Conservation (phyloP, 208 protist species). For the Trypanosoma brucei region DNA sequence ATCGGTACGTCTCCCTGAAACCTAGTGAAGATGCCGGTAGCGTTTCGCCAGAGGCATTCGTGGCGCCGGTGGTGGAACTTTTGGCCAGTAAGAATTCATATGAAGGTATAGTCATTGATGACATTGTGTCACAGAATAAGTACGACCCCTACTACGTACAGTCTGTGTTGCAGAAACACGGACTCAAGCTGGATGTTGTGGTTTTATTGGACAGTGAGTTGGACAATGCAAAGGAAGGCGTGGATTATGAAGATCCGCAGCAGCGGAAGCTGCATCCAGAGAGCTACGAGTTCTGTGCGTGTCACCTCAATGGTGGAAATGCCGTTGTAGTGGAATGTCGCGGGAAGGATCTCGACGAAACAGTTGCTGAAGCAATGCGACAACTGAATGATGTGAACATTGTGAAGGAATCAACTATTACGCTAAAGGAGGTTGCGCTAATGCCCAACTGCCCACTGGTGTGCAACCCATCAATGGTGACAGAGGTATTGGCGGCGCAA, state of each 20-base stretch:
- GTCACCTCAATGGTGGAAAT: slow-evolving; percentile 13
- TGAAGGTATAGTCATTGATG: slow-evolving; percentile 77
- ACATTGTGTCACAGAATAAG: slow-evolving; percentile 60
- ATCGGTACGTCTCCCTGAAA: slow-evolving; percentile 63
- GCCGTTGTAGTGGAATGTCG: slow-evolving; percentile 50
- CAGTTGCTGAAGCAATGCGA: slow-evolving; percentile 30
- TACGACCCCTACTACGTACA: slow-evolving; percentile 75
- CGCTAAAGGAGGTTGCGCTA: slow-evolving; percentile 50
- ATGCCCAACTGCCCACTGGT: slow-evolving; percentile 59
- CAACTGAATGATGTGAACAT: slow-evolving; percentile 33
- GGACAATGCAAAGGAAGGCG: slow-evolving; percentile 29
- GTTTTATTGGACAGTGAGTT: slow-evolving; percentile 56
- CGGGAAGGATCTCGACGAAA: slow-evolving; percentile 27
- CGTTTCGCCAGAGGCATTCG: slow-evolving; percentile 28
- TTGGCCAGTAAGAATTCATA: slow-evolving; percentile 33
- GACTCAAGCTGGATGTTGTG: slow-evolving; percentile 54
- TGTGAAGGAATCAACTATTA: slow-evolving; percentile 24
- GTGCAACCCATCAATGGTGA: slow-evolving; percentile 38
- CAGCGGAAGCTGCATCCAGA: slow-evolving; percentile 63
- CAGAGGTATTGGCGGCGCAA: slow-evolving; percentile 54
- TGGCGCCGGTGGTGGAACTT: slow-evolving; percentile 30
- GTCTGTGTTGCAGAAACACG: slow-evolving; percentile 44
- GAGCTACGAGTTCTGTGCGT: slow-evolving; percentile 69
- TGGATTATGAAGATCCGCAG: slow-evolving; percentile 32
- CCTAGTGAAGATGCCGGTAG: slow-evolving; percentile 5